Evolutionary conservation across 2,329 filamentous ascomycete genomes (phyloP), one percentile per base, ranked within the genome.

Genomic region (Botrytis fabae): DNA sequence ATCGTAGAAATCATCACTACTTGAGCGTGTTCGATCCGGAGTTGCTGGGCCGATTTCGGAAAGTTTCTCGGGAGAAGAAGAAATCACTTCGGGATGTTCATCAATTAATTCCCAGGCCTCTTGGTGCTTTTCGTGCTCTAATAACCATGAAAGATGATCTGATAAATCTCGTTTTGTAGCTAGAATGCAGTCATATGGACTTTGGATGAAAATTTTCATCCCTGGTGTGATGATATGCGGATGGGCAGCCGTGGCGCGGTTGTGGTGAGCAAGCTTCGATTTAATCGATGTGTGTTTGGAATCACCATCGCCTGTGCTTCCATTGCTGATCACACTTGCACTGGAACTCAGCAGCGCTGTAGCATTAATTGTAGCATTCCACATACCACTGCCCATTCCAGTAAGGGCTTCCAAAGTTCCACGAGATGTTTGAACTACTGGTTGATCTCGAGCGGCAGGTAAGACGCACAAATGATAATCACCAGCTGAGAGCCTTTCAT

Each of bases 181-280:
- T 71, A 98, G 85, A n/a, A 98, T 92, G 78, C 95, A 98, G 82
- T 99, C 96, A 80, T 97, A 99, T 0, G 96, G 96, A 78, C 94
- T 98, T 79, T 97, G 94, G 59, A 99, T 93, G 80, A 98, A 98
- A 25, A 99, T 92, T 79, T 98, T 93, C 76, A 91, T 85, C 10
- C 91, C 90, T 54, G 86, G 84, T 16, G 86, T 75, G 32, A 74
- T 74, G 48, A 80, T 75, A 59, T 80, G 76, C 14, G 79, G 79
- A 74, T 82, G 79, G 54, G 75, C 75, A 42, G 71, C 68, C 28
- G 70, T 63, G 20, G 62, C 57, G 84, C 83, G 76, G 87, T 84
- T 64, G 85, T 86, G 59, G 18, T 63, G 40, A 28, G 60, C 76
- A 86, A 85, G 66, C 75, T 74, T 84, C 38, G 69, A 48, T 48